phyloP scores from a whole-genome alignment of 179 eudicot genomes.

The Heliamphora pulchella region DNA sequence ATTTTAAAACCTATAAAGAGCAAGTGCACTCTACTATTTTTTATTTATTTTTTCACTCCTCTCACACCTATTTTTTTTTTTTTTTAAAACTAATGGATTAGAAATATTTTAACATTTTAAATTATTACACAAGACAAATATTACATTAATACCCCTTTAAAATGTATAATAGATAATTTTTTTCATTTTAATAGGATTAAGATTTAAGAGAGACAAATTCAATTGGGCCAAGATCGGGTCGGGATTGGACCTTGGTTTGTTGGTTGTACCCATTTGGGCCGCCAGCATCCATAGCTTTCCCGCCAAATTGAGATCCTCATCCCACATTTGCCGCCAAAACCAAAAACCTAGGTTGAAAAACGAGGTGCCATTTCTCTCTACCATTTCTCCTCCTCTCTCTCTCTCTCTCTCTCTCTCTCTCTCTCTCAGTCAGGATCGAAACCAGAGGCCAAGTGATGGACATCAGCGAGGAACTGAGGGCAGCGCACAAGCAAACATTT shows the following conservation, averaged over 20 bases:
- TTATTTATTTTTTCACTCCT: too few species aligned
- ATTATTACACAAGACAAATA: too few species aligned
- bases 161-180: too few species aligned
- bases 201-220: too few species aligned
- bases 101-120: too few species aligned
- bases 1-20: too few species aligned
- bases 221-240: not conserved
- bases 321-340: constrained; percentile 12
- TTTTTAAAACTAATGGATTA: too few species aligned
- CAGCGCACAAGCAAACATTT: constrained; percentile 79
- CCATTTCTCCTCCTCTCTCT: not conserved
- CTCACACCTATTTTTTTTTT: too few species aligned
- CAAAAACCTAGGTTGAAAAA: not conserved
- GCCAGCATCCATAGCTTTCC: not conserved
- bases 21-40: too few species aligned
- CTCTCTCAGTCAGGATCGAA: not conserved
- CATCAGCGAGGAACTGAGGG: constrained; percentile 71
- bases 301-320: not conserved
- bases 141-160: too few species aligned
- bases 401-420: constrained; percentile 3
- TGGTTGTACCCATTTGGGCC: not conserved
- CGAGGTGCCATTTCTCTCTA: not conserved
- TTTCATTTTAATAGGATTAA: too few species aligned
- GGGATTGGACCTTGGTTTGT: not conserved
- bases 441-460: constrained; percentile 45